These are phyloP conservation scores for Heliocybe sulcata DNA, from an alignment of 1,284 basidiomycete species.

Conservation along the genomic window DNA sequence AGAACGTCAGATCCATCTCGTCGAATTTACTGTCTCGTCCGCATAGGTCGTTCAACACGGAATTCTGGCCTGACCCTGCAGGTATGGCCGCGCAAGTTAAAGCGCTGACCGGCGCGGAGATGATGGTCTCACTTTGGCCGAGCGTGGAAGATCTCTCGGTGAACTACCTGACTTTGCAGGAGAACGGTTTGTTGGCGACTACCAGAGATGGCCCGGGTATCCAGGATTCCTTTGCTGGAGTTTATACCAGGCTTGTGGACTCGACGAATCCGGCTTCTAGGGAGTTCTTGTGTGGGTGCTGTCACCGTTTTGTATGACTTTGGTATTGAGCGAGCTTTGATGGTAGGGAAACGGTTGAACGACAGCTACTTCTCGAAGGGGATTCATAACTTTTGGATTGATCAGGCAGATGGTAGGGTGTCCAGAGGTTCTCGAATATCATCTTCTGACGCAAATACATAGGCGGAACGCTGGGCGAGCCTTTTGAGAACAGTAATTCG, in stretches of 20 bases:
- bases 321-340: no score
- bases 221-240: constrained; percentile 30
- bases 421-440: background rate
- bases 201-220: constrained; percentile 32
- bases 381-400: constrained; percentile 36
- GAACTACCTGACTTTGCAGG: constrained; percentile 27
- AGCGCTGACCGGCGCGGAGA: constrained; percentile 32
- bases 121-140: constrained; percentile 37
- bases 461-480: constrained; percentile 27
- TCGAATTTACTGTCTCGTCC: no score
- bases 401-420: constrained; percentile 27
- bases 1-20: no score
- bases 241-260: constrained; percentile 28
- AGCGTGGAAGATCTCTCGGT: constrained; percentile 32
- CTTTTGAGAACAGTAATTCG: constrained; percentile 28
- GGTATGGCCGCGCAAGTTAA: constrained; percentile 30
- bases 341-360: constrained; percentile 32
- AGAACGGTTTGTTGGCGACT: constrained; percentile 27
- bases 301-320: no score
- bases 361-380: constrained; percentile 35
- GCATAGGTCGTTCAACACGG: constrained; percentile 28
- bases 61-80: constrained; percentile 30
- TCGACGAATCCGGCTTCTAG: constrained; percentile 17
- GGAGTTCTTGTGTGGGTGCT: constrained; percentile 14
- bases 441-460: background rate